Base-by-base conservation (phyloP, 345 rosid species). In the Populus davidiana region DNA sequence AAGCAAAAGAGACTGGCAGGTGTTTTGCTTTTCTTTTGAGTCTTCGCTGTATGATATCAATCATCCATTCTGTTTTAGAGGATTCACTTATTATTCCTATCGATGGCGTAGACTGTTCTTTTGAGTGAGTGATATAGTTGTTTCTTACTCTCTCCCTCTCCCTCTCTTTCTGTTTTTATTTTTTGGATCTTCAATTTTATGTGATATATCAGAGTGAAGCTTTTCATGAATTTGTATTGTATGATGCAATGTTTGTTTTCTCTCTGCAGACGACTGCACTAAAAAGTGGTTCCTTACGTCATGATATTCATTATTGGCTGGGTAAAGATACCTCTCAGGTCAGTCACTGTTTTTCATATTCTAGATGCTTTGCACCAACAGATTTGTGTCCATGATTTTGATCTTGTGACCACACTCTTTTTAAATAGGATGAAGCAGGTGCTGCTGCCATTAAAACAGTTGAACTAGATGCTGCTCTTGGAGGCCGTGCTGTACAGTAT, bases 401-500 rank as follows among this genome's bases (percentile, higher is more conserved):
- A 23, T 52, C 59, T 52, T 52, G 59, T 18, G 59, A 52, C 59
- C 59, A 18, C 68, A 66, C 73, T 84, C 74, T 77, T 61, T 86
- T 79, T 70, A 50, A 75, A 80, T 87, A 96, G 98, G 98, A 96
- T 77, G 98, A 96, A 90, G 97, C 97, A 66, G 98, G 98, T 85
- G 79, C 88, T 67, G 97, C 96, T 70, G 97, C 97, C 67, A 76
- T 92, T 77, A 92, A 88, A 88, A 94, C 98, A 69, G 94, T 96
- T 80, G 99, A 96, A 78, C 86, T 96, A 63, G 99, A 96, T 90
- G 98, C 99, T 69, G 94, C 97, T 23, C 97, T 96, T 75, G 99
- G 99, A 77, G 99, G 99, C 50, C 97, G 97, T 79, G 99, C 97
- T 59, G 98, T 96, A 73, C 99, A 96, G 80, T 96, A 94, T 86